Conservation (phyloP, 805 yeast genomes). For the Candida loeiensis region DNA sequence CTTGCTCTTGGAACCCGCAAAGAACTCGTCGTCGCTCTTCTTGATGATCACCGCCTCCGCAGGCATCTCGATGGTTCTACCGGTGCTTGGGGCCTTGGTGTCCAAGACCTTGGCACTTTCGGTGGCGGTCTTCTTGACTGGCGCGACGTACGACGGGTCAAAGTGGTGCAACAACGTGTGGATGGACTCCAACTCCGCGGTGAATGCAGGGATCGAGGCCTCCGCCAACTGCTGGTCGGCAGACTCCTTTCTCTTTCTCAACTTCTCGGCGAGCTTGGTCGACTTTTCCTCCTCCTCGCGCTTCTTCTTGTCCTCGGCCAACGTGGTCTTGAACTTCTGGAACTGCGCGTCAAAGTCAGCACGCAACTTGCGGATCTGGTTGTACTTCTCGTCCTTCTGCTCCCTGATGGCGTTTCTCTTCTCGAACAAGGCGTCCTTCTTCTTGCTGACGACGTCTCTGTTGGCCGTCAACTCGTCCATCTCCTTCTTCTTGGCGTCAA, state of each 20-base stretch:
- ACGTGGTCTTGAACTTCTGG: constrained; percentile 62
- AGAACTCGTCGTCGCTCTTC: constrained; percentile 58
- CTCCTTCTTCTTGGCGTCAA: constrained; percentile 64
- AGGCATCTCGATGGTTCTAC: constrained; percentile 58
- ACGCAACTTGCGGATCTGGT: constrained; percentile 64
- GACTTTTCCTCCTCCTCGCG: constrained; percentile 67
- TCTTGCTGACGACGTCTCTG: constrained; percentile 59
- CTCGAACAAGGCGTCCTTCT: constrained; percentile 59
- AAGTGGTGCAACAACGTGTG: constrained; percentile 69
- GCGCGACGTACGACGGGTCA: constrained; percentile 73
- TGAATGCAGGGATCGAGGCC: constrained; percentile 81
- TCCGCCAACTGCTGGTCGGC: constrained; percentile 70
- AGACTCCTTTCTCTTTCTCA: constrained; percentile 47
- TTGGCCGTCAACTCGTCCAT: constrained; percentile 62
- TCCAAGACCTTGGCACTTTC: constrained; percentile 17
- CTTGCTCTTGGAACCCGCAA: constrained; percentile 45
- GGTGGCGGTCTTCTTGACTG: constrained; percentile 33
- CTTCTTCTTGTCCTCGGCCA: constrained; percentile 66
- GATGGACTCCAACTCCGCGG: constrained; percentile 70
- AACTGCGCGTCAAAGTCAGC: constrained; percentile 72
- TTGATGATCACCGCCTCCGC: constrained; percentile 60
- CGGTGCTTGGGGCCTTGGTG: constrained; percentile 18
- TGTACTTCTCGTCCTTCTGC: constrained; percentile 66
- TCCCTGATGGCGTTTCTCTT: constrained; percentile 66
- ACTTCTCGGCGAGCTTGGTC: constrained; percentile 48